Percentiles rank a stretch among this genome's conserved stretches.
These are phyloP conservation scores for Claviceps fusiformis DNA, from an alignment of 2,329 filamentous ascomycete species.

Conservation along the genomic window DNA sequence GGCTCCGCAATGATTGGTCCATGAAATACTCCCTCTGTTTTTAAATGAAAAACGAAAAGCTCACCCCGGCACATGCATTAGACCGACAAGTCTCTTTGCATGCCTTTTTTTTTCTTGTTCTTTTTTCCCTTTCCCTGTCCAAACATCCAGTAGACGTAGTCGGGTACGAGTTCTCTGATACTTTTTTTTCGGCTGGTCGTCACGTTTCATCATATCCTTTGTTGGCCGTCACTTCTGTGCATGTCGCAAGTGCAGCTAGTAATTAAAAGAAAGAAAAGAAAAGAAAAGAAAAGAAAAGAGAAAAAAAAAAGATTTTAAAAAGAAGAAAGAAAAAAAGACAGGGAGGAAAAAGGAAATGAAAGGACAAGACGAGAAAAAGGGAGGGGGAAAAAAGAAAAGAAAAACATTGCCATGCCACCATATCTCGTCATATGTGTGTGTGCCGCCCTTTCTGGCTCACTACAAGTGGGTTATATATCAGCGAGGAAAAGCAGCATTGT, in stretches of 20 bases:
- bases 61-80: neutral
- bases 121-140: neutral
- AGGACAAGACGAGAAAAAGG: neutral
- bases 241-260: conserved; percentile 5
- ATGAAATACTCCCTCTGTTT: no score
- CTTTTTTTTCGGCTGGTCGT: conserved; percentile 6
- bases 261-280: neutral
- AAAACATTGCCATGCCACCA: conserved; percentile 2
- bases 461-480: neutral
- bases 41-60: neutral
- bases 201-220: conserved; percentile 6
- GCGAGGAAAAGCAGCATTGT: neutral
- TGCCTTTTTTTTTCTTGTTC: neutral
- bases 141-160: conserved; percentile 1
- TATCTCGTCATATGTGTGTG: neutral
- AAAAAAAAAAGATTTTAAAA: no score
- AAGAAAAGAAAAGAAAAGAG: neutral
- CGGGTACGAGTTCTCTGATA: neutral
- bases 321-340: neutral
- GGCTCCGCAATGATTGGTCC: neutral
- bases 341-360: neutral
- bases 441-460: neutral
- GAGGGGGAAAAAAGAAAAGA: neutral
- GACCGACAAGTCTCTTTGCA: neutral
- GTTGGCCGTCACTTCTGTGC: conserved; percentile 6